Base-by-base conservation (phyloP, 106 monocot species). In the Alisma plantagoaquatica region DNA sequence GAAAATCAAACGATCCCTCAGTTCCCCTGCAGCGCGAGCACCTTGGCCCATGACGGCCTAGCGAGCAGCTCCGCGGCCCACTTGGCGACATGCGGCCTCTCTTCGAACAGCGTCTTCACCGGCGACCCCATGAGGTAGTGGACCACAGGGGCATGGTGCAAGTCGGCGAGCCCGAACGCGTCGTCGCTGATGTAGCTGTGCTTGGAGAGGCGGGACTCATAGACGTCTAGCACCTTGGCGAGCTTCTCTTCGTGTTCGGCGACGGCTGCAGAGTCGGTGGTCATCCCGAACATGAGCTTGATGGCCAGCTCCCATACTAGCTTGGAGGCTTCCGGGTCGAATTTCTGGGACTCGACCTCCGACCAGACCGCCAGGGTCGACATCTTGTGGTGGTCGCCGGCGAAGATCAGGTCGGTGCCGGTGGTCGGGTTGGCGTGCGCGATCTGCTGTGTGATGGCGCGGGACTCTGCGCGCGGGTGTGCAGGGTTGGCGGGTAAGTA, bases 211-310 rank as follows among this genome's bases (percentile, higher is more conserved):
- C 59, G 51, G 2, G 23, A 63, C 60, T 78, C 83, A 51, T 84
- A 78, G 19, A 84, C 71, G 44, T 84, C 83, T 21, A 84, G 68
- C 44, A 84, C 71, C 56, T 56, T 61, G 1, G 21, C 63, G 10
- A 78, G 74, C 73, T 77, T 67, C 42, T 11, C 70, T 23, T 65
- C 61, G 6, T 51, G 5, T 2, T 3, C 50, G 7, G 23, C 50
- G 16, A 51, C 23, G 6, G 27, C 24, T 27, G 23, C 19, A 10
- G 3, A 10, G 50, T 51, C 50, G 25, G 50, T 27, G 25, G 15
- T 25, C 6, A 21, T 25, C 24, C 50, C 50, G 4, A 51, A 23
- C 23, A 51, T 2, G 7, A 25, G 50, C 23, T 24, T 23, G 50
- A 51, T 7, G 9, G 27, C 4, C 10, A 26, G 4, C 4, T 51